These are phyloP conservation scores for Phyllosticta paracitricarpa DNA, from an alignment of 2,329 filamentous ascomycete species.

Conservation along the genomic window DNA sequence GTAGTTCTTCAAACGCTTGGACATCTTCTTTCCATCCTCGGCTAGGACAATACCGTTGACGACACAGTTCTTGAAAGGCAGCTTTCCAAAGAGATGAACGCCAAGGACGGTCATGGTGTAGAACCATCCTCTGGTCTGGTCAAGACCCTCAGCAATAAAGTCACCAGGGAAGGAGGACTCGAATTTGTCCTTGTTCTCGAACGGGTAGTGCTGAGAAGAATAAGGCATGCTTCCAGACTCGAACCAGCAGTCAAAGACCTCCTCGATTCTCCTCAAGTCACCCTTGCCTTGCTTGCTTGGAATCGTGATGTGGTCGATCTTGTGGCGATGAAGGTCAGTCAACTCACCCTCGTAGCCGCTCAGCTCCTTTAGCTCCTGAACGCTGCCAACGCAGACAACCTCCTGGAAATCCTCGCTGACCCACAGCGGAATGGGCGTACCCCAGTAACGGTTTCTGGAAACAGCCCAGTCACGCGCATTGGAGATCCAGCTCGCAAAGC, in stretches of 20 bases:
- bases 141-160: slow-evolving; percentile 87
- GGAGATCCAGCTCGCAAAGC: slow-evolving; percentile 84
- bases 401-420: slow-evolving; percentile 83
- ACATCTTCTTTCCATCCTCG: slow-evolving; percentile 98
- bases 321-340: slow-evolving; percentile 81
- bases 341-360: slow-evolving; percentile 80
- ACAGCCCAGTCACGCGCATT: slow-evolving; percentile 95
- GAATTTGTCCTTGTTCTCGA: slow-evolving; percentile 76
- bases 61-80: slow-evolving; percentile 92
- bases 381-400: slow-evolving; percentile 73
- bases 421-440: slow-evolving; percentile 86
- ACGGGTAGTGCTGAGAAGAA: slow-evolving; percentile 82
- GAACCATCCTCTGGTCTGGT: slow-evolving; percentile 95
- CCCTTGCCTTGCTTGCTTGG: slow-evolving; percentile 83
- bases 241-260: slow-evolving; percentile 96
- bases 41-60: slow-evolving; percentile 91
- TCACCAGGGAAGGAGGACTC: slow-evolving; percentile 77
- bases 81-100: slow-evolving; percentile 72
- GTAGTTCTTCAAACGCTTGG: slow-evolving; percentile 92
- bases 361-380: slow-evolving; percentile 71
- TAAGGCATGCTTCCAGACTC: slow-evolving; percentile 96
- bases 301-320: slow-evolving; percentile 89
- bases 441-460: slow-evolving; percentile 90
- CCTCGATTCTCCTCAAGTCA: slow-evolving; percentile 65
- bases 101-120: slow-evolving; percentile 86